These are phyloP conservation scores for Grosmannia huntii DNA, from an alignment of 2,329 filamentous ascomycete genomes.

Conservation along the genomic window DNA sequence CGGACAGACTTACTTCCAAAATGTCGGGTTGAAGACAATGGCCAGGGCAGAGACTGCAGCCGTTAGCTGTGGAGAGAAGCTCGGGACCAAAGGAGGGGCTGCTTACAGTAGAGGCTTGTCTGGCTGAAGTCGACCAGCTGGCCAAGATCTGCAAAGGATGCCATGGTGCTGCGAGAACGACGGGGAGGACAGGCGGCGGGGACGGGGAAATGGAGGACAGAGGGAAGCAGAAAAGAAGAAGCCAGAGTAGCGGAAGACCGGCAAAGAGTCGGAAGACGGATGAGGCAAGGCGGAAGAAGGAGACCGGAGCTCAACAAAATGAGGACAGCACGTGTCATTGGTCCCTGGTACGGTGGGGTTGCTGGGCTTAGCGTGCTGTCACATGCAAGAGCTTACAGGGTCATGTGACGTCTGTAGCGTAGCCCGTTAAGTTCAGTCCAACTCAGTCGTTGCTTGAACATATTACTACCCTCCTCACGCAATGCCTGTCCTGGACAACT, in stretches of 20 bases:
- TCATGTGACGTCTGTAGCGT: no score
- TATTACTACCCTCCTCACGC: no score
- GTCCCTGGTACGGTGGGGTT: not conserved
- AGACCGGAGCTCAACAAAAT: not conserved
- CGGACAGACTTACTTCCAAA: slow-evolving; percentile 74
- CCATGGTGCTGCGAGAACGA: not conserved
- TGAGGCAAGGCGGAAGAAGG: not conserved
- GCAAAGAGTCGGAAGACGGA: not conserved
- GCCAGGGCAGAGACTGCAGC: slow-evolving; percentile 59
- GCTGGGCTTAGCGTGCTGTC: slow-evolving; percentile 1
- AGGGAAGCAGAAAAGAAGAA: not conserved
- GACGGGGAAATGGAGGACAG: not conserved
- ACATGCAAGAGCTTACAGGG: no score
- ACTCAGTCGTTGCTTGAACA: no score
- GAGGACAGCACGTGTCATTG: not conserved
- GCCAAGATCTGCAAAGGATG: not conserved
- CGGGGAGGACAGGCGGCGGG: no score
- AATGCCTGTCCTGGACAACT: no score
- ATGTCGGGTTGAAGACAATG: slow-evolving; percentile 94
- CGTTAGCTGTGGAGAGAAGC: not conserved
- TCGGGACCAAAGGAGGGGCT: slow-evolving; percentile 9
- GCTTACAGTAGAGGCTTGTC: slow-evolving; percentile 51
- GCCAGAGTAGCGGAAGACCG: not conserved
- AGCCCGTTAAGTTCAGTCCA: no score
- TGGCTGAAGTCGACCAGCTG: slow-evolving; percentile 50